phyloP scores from a whole-genome alignment of 768 basidiomycete species.

The Asterophora parasitica region DNA sequence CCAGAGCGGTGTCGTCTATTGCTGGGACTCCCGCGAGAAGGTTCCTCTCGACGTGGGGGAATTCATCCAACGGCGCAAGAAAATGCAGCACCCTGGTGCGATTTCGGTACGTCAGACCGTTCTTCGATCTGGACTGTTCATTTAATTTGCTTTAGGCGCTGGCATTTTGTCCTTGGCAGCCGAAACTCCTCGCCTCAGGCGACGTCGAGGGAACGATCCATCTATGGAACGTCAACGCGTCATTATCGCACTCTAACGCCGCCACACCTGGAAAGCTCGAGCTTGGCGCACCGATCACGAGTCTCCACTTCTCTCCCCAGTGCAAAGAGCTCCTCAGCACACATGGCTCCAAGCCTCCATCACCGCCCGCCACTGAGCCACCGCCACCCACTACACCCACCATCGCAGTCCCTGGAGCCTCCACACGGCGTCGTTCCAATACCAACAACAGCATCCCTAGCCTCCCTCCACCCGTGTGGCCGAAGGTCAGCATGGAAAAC shows the following conservation, averaged over 20 bases:
- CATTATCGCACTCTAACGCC: constrained; percentile 41
- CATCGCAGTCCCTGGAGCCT: too few relatives aligned
- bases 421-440: neutral
- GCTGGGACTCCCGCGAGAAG: constrained; percentile 64
- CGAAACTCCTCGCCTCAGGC: constrained; percentile 73
- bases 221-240: constrained; percentile 48
- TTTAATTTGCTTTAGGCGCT: constrained; percentile 50
- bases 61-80: constrained; percentile 52
- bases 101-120: constrained; percentile 37
- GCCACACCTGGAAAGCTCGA: constrained; percentile 40
- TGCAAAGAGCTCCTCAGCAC: constrained; percentile 84
- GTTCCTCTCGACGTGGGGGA: constrained; percentile 53
- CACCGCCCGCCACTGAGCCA: constrained; percentile 9
- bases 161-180: constrained; percentile 89
- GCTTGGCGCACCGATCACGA: constrained; percentile 57
- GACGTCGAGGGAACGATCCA: constrained; percentile 53
- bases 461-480: constrained; percentile 6
- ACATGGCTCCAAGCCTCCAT: constrained; percentile 40
- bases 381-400: neutral
- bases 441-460: neutral
- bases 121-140: neutral
- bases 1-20: constrained; percentile 67
- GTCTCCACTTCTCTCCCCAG: constrained; percentile 71
- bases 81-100: constrained; percentile 65
- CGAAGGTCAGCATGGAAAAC: constrained; percentile 25